Conservation (phyloP, 768 basidiomycete genomes). For the Lactarius sp. region DNA sequence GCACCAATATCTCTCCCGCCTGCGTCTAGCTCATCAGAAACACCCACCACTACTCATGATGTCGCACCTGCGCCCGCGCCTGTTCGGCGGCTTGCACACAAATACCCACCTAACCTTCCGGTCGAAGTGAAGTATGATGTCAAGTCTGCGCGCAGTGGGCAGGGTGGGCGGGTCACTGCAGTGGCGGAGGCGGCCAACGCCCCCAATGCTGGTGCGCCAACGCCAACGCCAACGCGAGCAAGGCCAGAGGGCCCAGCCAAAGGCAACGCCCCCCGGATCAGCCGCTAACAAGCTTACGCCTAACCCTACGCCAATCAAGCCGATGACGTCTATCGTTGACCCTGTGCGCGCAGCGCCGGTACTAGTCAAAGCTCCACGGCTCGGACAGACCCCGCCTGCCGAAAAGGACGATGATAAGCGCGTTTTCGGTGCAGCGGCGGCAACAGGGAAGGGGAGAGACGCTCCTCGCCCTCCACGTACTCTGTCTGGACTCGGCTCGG, state of each 20-base stretch:
- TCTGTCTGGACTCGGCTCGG: conserved; percentile 3
- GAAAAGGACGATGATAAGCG: neutral
- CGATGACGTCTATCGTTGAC: neutral
- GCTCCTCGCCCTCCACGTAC: conserved; percentile 2
- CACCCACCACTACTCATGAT: neutral
- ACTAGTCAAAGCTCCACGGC: neutral
- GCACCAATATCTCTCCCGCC: conserved; percentile 10
- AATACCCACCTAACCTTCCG: conserved; percentile 25
- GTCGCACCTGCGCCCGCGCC: neutral
- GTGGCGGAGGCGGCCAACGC: conserved; percentile 40
- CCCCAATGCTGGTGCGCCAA: too few species aligned
- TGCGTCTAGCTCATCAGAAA: neutral
- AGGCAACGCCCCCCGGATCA: neutral
- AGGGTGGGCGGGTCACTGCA: conserved; percentile 67
- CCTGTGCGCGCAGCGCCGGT: neutral
- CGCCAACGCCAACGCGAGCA: neutral
- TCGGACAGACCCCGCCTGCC: neutral
- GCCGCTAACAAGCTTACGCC: neutral
- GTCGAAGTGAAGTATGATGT: conserved; percentile 65
- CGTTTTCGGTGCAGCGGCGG: neutral
- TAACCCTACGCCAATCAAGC: neutral
- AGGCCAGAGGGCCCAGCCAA: neutral
- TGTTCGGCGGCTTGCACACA: neutral
- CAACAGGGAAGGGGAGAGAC: neutral
- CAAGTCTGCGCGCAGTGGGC: conserved; percentile 71